A percentile compares a stretch with the other conserved stretches of the same genome.
Evolutionary conservation across 2,329 filamentous ascomycete species (phyloP).

Genomic region (Sporothrix variecibatus): DNA sequence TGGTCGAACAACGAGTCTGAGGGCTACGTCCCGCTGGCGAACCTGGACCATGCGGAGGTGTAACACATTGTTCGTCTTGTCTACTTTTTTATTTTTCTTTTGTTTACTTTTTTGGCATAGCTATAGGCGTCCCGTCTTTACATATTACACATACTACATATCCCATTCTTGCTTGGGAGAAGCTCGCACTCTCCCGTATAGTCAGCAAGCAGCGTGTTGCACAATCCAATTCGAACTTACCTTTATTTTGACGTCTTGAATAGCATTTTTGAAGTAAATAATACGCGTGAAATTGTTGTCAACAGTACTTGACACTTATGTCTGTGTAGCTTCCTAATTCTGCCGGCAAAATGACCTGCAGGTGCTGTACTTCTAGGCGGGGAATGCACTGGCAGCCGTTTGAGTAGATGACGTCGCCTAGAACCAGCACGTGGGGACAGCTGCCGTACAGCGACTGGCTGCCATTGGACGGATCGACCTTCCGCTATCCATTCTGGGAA

Average conservation of each 20-base stretch:
- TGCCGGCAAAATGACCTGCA: not conserved
- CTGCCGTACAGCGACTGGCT: not conserved
- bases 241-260: not conserved
- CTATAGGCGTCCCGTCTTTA: not conserved
- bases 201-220: constrained; percentile 1
- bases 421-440: constrained; percentile 24
- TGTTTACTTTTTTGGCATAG: constrained; percentile 14
- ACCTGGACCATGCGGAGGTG: constrained; percentile 45
- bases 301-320: no score
- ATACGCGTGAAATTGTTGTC: not conserved
- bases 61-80: not conserved
- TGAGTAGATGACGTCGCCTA: constrained; percentile 25
- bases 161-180: not conserved
- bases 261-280: not conserved
- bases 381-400: not conserved
- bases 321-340: not conserved
- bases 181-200: not conserved
- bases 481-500: not conserved
- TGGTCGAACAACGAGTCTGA: constrained; percentile 45
- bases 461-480: constrained; percentile 5
- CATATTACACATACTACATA: not conserved
- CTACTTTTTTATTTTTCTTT: not conserved
- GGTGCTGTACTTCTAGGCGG: not conserved
- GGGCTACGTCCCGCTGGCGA: constrained; percentile 62
- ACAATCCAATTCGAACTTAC: not conserved